phyloP scores from a whole-genome alignment of 2,329 filamentous ascomycete genomes.

The Aspergillus novofumigatus region DNA sequence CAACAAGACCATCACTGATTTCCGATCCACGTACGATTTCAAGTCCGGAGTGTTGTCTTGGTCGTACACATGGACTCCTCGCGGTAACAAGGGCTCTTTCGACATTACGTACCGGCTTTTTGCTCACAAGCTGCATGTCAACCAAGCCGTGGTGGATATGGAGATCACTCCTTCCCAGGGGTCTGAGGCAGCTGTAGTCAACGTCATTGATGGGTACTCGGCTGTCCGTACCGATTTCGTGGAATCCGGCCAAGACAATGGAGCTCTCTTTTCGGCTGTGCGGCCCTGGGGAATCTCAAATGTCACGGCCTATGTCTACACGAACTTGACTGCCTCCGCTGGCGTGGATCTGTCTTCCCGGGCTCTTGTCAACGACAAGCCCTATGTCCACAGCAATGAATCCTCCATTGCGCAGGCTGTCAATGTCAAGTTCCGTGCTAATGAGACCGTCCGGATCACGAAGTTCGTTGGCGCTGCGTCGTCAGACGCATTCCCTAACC shows the following conservation, averaged over 20 bases:
- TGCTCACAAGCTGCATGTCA: slow-evolving; percentile 59
- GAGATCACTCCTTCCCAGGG: slow-evolving; percentile 54
- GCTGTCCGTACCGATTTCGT: slow-evolving; percentile 62
- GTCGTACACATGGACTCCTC: slow-evolving; percentile 63
- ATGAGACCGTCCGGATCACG: slow-evolving; percentile 52
- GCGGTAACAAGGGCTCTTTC: slow-evolving; percentile 44
- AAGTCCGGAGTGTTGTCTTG: slow-evolving; percentile 60
- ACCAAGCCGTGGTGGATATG: slow-evolving; percentile 58
- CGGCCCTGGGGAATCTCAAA: slow-evolving; percentile 58
- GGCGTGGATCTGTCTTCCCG: slow-evolving; percentile 43
- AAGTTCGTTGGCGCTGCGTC: slow-evolving; percentile 69
- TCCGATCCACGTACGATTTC: slow-evolving; percentile 59
- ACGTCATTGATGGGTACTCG: slow-evolving; percentile 64
- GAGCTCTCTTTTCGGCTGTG: slow-evolving; percentile 62
- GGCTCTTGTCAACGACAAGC: slow-evolving; percentile 41
- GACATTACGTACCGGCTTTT: slow-evolving; percentile 64
- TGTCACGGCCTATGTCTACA: slow-evolving; percentile 58
- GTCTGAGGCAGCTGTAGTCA: slow-evolving; percentile 56
- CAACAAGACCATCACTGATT: slow-evolving; percentile 56
- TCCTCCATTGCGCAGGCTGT: slow-evolving; percentile 64
- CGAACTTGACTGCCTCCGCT: slow-evolving; percentile 38
- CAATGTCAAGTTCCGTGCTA: slow-evolving; percentile 49
- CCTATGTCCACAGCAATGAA: slow-evolving; percentile 52
- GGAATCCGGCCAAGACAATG: slow-evolving; percentile 52
- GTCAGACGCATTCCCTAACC: slow-evolving; percentile 61